Evolutionary conservation across 306 rosid genomes (phyloP).

Genomic region (Malus asiatica): DNA sequence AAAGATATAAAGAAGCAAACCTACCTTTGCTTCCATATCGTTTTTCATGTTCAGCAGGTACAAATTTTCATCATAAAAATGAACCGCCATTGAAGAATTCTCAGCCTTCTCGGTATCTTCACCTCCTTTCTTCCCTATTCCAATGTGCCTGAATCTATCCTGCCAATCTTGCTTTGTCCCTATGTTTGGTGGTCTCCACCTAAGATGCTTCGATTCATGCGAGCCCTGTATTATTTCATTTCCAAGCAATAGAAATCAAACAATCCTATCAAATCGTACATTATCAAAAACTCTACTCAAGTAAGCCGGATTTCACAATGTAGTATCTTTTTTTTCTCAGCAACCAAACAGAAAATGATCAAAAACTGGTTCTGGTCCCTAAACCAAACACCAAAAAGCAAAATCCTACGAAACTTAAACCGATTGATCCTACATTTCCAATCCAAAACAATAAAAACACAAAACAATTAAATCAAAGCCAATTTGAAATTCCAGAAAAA

Average conservation of each 20-base stretch:
- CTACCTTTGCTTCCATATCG: slow-evolving; percentile 79
- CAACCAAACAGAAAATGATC: neutral
- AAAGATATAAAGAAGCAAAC: slow-evolving; percentile 8
- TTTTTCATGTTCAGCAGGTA: slow-evolving; percentile 76
- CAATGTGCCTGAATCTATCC: slow-evolving; percentile 63
- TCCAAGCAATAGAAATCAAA: neutral
- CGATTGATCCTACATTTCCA: slow-evolving; percentile 1
- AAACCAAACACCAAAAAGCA: neutral
- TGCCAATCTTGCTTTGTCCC: slow-evolving; percentile 91
- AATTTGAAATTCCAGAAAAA: neutral
- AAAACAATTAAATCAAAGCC: neutral
- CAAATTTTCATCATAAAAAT: slow-evolving; percentile 79
- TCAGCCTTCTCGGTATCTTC: slow-evolving; percentile 61
- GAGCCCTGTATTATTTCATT: slow-evolving; percentile 32
- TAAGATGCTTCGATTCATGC: slow-evolving; percentile 42
- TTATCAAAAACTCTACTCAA: neutral
- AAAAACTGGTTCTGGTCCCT: neutral
- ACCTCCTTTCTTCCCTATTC: slow-evolving; percentile 61
- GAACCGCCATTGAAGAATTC: slow-evolving; percentile 59
- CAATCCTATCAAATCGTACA: neutral
- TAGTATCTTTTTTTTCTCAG: neutral
- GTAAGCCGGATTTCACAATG: slow-evolving; percentile 1
- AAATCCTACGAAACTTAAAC: neutral
- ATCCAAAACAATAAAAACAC: neutral
- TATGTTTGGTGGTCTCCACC: slow-evolving; percentile 66